Conservation (phyloP, 768 basidiomycete genomes). For the Mycena galopus region DNA sequence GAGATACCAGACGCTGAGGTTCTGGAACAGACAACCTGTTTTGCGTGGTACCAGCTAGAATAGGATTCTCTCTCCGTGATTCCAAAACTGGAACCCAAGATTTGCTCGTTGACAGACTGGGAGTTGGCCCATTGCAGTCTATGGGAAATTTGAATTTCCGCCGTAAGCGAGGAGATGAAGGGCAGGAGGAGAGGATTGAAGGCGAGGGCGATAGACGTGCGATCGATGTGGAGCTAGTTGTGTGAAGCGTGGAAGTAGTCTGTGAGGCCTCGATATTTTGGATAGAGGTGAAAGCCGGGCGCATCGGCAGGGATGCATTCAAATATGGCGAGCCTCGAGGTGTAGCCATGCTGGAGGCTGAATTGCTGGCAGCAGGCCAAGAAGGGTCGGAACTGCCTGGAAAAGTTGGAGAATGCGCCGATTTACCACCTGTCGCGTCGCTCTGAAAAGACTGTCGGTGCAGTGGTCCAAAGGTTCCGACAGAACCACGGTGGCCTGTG, state of each 20-base stretch:
- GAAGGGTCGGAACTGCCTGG: slow-evolving; percentile 4
- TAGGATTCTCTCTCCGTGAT: slow-evolving; percentile 1
- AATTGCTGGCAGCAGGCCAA: slow-evolving; percentile 3
- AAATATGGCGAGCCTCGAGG: background rate
- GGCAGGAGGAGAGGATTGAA: slow-evolving; percentile 10
- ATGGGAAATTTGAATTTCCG: slow-evolving; percentile 33
- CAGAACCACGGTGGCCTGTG: slow-evolving; percentile 29
- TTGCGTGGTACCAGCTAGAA: slow-evolving; percentile 1
- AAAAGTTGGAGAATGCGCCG: slow-evolving; percentile 19
- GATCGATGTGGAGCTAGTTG: slow-evolving; percentile 13
- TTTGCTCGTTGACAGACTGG: slow-evolving; percentile 26
- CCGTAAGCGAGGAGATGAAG: slow-evolving; percentile 22
- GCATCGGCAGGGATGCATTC: background rate
- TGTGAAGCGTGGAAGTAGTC: slow-evolving; percentile 21
- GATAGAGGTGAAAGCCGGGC: background rate
- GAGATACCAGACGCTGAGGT: background rate
- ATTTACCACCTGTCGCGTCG: slow-evolving; percentile 4
- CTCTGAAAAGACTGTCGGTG: slow-evolving; percentile 27
- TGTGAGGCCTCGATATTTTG: slow-evolving; percentile 11
- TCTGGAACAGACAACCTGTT: slow-evolving; percentile 9
- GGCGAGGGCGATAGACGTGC: slow-evolving; percentile 22
- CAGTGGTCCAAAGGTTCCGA: slow-evolving; percentile 46
- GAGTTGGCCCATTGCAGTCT: slow-evolving; percentile 23
- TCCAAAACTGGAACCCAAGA: slow-evolving; percentile 25
- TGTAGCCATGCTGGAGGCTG: background rate